phyloP scores from a whole-genome alignment of 179 eudicot species.

The Pouteria campechiana region DNA sequence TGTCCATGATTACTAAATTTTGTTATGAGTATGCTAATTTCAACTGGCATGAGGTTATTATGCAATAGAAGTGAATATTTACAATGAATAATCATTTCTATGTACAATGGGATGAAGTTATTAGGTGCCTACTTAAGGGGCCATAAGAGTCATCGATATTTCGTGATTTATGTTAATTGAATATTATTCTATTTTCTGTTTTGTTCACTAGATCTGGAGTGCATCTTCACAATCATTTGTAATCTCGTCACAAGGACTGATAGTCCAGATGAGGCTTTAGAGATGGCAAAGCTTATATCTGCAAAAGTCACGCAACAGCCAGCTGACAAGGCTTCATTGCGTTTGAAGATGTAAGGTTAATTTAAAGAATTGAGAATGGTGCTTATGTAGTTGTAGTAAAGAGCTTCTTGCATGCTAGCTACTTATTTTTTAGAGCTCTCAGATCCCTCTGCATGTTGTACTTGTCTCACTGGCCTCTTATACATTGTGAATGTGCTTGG shows the following conservation, averaged over 20 bases:
- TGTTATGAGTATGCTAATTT: not conserved
- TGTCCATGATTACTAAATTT: not conserved
- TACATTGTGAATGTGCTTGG: not conserved
- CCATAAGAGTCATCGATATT: too few species aligned
- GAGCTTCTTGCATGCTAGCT: too few species aligned
- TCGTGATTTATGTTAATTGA: not conserved
- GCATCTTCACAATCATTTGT: slow-evolving; percentile 79
- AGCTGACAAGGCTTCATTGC: slow-evolving; percentile 70
- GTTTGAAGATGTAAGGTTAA: slow-evolving; percentile 61
- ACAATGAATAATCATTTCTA: too few species aligned
- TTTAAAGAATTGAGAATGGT: not conserved
- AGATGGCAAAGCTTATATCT: slow-evolving; percentile 72
- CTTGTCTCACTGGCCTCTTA: too few species aligned
- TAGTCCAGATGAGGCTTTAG: slow-evolving; percentile 60
- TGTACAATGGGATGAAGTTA: too few species aligned
- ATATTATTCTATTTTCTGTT: not conserved
- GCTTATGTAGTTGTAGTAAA: not conserved
- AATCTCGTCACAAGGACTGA: slow-evolving; percentile 66
- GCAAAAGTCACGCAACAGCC: slow-evolving; percentile 63
- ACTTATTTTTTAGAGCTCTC: too few species aligned
- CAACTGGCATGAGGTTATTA: too few species aligned
- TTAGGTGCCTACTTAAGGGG: too few species aligned
- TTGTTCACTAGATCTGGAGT: slow-evolving; percentile 56
- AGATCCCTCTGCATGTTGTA: too few species aligned
- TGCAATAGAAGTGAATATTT: too few species aligned